Base-by-base conservation (phyloP, 164 flowering plant species). In the Litsea cubeba region DNA sequence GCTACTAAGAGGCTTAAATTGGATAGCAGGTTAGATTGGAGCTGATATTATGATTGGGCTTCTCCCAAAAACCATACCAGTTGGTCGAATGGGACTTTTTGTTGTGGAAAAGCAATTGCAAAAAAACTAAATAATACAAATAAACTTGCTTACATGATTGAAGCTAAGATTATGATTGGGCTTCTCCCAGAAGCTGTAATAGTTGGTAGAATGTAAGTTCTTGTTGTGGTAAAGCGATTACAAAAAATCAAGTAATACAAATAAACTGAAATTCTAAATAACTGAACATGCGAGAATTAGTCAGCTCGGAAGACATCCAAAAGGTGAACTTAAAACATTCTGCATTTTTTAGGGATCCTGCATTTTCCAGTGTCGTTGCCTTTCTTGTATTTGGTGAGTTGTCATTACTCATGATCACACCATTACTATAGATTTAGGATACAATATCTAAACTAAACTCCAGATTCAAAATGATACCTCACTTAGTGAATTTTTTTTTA, bases 1-100 rank as follows among this genome's bases (percentile, higher is more conserved):
- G 85, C 88, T 25, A 79, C 71, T 22, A 69, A 78, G 74, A 92
- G 89, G 80, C 85, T 92, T 82, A 89, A 93, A 75, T 80, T 88
- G 73, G 32, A 30, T 30, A 81, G 84, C 82, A 72, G 71, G 73
- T 67, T 80, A 69, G 84, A 71, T 76, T 76, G 76, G 81, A 84
- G 71, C 75, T 82, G 54, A 80, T 50, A 54, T 69, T 74, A 72
- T 69, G 78, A 76, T 57, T 72, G 76, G 77, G 68, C 3, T 65
- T 74, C 28, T 74, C 76, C 60, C 73, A 73, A 32, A 72, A 25
- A 54, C 71, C 54, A 76, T 12, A 71, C 60, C 76, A 75, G 72
- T 76, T 80, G 81, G 78, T 78, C 72, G 81, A 79, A 69, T 75
- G 77, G 57, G 78, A 30, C 5, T 30, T 30, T 30, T 30, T 30